phyloP scores from a whole-genome alignment of 257 asterid genomes.

The Gentiana macrophylla region DNA sequence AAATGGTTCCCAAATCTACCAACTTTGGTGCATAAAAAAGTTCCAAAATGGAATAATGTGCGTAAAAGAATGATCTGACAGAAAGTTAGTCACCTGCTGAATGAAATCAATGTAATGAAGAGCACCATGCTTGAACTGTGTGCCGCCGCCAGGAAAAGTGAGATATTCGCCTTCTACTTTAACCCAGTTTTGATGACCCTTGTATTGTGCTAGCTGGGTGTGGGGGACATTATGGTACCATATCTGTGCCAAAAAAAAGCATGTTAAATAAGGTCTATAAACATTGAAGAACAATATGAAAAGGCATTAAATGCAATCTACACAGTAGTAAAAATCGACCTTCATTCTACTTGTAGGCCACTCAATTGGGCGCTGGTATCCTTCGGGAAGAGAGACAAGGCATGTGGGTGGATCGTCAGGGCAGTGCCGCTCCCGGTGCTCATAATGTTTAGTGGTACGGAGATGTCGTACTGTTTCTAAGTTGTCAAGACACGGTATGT shows the following conservation, averaged over 20 bases:
- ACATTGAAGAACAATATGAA: conserved; percentile 6
- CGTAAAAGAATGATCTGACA: not conserved
- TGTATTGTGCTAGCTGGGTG: conserved; percentile 69
- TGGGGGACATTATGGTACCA: conserved; percentile 99
- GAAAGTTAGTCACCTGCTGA: conserved; percentile 47
- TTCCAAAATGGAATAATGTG: not conserved
- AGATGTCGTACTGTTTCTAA: conserved; percentile 58
- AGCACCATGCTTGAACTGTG: conserved; percentile 97
- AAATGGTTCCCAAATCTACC: too few relatives aligned
- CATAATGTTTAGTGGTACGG: conserved; percentile 79
- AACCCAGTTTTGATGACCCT: conserved; percentile 98
- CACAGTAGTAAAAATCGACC: conserved; percentile 29
- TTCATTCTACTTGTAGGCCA: conserved; percentile 97
- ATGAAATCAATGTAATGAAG: conserved; percentile 95
- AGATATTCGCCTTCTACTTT: conserved; percentile 88
- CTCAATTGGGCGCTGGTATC: conserved; percentile 64
- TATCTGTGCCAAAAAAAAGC: conserved; percentile 37
- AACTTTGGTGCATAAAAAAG: too few relatives aligned
- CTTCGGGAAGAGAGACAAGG: conserved; percentile 85
- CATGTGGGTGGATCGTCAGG: conserved; percentile 88
- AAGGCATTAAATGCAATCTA: conserved; percentile 5
- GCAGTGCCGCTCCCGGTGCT: conserved; percentile 98
- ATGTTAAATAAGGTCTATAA: conserved; percentile 2
- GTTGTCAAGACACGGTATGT: conserved; percentile 97
- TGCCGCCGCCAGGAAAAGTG: conserved; percentile 98